Evolutionary conservation across 1,139 yeast genomes (phyloP), one percentile per base, ranked within the genome.

Genomic region (Komagataea norvegica): DNA sequence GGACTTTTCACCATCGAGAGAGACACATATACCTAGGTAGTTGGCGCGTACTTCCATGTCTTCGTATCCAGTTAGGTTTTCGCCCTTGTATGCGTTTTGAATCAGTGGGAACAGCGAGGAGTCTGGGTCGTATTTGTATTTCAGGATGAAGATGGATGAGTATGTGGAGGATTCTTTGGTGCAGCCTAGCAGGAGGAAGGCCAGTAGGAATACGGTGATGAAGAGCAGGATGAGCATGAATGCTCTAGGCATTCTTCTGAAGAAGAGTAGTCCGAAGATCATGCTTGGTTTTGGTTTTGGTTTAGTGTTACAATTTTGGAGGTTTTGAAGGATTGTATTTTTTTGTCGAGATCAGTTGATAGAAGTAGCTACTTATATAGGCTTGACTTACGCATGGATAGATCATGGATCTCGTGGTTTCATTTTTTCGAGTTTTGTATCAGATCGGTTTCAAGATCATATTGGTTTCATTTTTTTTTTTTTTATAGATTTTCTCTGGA

Each of bases 181-280:
- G 42, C 83, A 74, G 1, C 84, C 79, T 10, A 74, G 55, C 14
- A 77, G 55, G 9, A 79, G 60, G 49, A 75, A 77, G 5, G 73
- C 65, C n/a, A 75, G 51, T 16, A 72, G 51, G 34, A 67, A 65
- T 0, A 64, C 54, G 3, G 70, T 48, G 18, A 72, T 64, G 45
- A 72, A 58, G 17, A 70, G 54, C 2, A 64, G 43, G 2, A 54
- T n/a, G 19, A 52, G 37, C 34, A 53, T 40, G 25, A 55, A 28
- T 25, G 45, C 38, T 36, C 55, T 40, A 33, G 62, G 54, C 47
- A 47, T 44, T 40, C 51, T 44, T 38, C 46, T 55, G 13, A 48
- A 8, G 16, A 39, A 17, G 34, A 43, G 44, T 45, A 50, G 44
- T 6, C 22, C 22, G 14, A 27, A 24, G 23, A 31, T 17, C 8